Conservation (phyloP, 805 yeast species). For the Suhomyces sp. region DNA sequence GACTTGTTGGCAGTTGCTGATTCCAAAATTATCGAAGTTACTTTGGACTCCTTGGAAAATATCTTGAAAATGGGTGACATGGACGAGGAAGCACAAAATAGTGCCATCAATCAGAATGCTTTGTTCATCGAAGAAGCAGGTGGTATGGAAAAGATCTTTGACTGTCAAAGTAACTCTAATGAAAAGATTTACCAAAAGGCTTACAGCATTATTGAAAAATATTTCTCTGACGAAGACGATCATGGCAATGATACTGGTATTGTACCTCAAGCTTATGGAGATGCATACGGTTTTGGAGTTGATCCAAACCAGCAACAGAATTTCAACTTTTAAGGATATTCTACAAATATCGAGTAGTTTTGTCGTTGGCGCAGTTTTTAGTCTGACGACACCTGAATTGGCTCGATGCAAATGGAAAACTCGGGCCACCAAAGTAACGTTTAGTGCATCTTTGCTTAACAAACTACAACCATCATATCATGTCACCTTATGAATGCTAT, state of each 20-base stretch:
- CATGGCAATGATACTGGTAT: constrained; percentile 64
- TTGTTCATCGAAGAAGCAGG: constrained; percentile 96
- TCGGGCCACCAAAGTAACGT: too few species aligned
- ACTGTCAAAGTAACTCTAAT: constrained; percentile 88
- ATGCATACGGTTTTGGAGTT: constrained; percentile 85
- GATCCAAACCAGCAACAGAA: constrained; percentile 55
- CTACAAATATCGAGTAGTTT: too few species aligned
- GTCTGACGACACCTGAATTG: too few species aligned
- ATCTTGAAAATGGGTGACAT: constrained; percentile 91
- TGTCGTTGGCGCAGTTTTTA: too few species aligned
- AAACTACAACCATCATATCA: too few species aligned
- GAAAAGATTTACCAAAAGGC: constrained; percentile 93
- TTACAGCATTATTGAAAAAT: constrained; percentile 83
- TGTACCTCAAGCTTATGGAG: constrained; percentile 76
- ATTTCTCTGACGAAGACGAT: constrained; percentile 80
- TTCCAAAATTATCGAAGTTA: constrained; percentile 87
- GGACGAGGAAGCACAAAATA: constrained; percentile 76
- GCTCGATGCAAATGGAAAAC: too few species aligned
- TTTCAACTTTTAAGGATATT: constrained; percentile 36
- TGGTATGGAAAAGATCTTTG: constrained; percentile 94
- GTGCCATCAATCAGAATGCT: constrained; percentile 79
- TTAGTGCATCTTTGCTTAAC: too few species aligned
- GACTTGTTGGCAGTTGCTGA: constrained; percentile 88
- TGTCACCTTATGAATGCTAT: too few species aligned
- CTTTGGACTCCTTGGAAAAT: constrained; percentile 92